Evolutionary conservation across 176 grass and related monocot genomes (phyloP).

Genomic region (Hordeum vulgare): MorexV3_pseudomolecules_assembly NC_058522.1:492464689-492465188

Average conservation of each 20-base stretch:
- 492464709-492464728: slow-evolving; percentile 15
- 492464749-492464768: slow-evolving; percentile 38
- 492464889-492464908: not conserved
- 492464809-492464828: slow-evolving; percentile 13
- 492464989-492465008: not conserved
- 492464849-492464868: not conserved
- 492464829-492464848: slow-evolving; percentile 3
- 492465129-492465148: not conserved
- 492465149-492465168: not conserved
- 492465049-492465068: not conserved
- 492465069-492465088: not conserved
- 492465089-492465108: not conserved
- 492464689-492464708: not conserved
- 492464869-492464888: slow-evolving; percentile 13
- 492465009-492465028: not conserved
- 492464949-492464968: not conserved
- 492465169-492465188: not conserved
- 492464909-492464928: slow-evolving; percentile 28
- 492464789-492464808: slow-evolving; percentile 7
- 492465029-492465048: not conserved
- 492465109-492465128: not conserved
- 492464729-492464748: slow-evolving; percentile 32
- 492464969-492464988: not conserved
- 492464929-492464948: not conserved
- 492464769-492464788: slow-evolving; percentile 15